Base-by-base conservation (phyloP, 2,329 filamentous ascomycete genomes). In the Cryphonectria carpinicola region DNA sequence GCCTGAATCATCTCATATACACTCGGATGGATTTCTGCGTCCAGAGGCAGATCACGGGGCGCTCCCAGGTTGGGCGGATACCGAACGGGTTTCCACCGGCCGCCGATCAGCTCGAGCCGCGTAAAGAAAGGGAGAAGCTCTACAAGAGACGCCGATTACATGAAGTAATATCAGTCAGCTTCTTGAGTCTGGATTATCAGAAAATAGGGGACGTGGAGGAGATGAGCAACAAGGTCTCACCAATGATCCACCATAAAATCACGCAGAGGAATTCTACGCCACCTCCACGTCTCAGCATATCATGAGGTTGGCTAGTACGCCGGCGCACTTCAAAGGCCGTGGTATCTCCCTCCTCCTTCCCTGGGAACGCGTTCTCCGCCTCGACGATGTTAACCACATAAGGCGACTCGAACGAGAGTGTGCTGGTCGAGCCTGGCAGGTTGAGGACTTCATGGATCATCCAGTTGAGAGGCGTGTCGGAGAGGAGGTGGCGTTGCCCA, bases 391-490 rank as follows among this genome's bases (percentile, higher is more conserved):
- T 25, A 19, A 25, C 22, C 22, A 52, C 49, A 19, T 52, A n/a
- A 52, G n/a, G n/a, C 22, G 22, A 52, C 17, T 52, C 22, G 22
- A 52, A n/a, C 0, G 49, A 52, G 22, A 52, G 19, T 14, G 17
- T 52, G 49, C 22, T n/a, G 49, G 7, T 25, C 5, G 22, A 52
- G 7, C 22, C 22, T 13, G 22, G 19, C 49, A 52, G 49, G 8
- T 52, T n/a, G 5, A 52, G 49, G 0, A 86, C 77, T 73, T 87
- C 85, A 1, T 81, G 80, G 52, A 87, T 82, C 85, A 87, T 87
- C 85, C 85, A 87, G 11, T 81, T 81, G 1, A 87, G 78, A 1
- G 85, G 81, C 28, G 86, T 81, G 71, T 87, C 84, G 35, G 84
- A 86, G 77, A 87, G 78, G 75, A 84, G 82, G 54, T 83, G 77